Conservation (phyloP, 352 stramenopile species). For the Globisporangium radiosum region DNA sequence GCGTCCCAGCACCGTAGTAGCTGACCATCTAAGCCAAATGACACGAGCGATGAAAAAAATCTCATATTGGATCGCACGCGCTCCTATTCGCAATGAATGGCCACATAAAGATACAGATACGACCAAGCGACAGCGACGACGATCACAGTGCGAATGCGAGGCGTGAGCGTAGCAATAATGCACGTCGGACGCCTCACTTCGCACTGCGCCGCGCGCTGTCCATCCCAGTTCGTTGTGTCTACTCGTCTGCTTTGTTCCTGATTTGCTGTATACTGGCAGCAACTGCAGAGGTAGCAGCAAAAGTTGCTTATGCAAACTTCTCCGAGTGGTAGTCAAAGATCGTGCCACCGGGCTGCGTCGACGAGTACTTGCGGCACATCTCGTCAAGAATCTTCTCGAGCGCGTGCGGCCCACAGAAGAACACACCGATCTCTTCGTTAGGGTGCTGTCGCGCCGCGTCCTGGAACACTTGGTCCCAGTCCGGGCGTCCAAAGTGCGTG, state of each 20-base stretch:
- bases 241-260: background rate
- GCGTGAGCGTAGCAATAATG: too few relatives aligned
- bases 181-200: background rate
- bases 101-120: constrained; percentile 1
- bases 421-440: constrained; percentile 77
- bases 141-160: too few relatives aligned
- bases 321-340: constrained; percentile 83
- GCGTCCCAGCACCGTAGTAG: too few relatives aligned
- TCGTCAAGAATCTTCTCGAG: constrained; percentile 73
- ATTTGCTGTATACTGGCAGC: too few relatives aligned
- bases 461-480: constrained; percentile 77
- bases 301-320: constrained; percentile 54
- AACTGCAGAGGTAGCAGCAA: too few relatives aligned
- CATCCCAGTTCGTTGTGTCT: background rate
- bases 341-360: constrained; percentile 37
- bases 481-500: constrained; percentile 81
- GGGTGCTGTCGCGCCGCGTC: constrained; percentile 38
- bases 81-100: background rate
- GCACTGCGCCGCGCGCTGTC: background rate
- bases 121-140: background rate
- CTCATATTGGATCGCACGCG: background rate
- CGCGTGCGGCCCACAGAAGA: constrained; percentile 76
- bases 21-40: too few relatives aligned
- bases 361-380: constrained; percentile 67
- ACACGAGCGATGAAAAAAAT: too few relatives aligned